Evolutionary conservation across 1,139 yeast species (phyloP), one percentile per base, ranked within the genome.

Genomic region (Arxiozyma heterogenica): DNA sequence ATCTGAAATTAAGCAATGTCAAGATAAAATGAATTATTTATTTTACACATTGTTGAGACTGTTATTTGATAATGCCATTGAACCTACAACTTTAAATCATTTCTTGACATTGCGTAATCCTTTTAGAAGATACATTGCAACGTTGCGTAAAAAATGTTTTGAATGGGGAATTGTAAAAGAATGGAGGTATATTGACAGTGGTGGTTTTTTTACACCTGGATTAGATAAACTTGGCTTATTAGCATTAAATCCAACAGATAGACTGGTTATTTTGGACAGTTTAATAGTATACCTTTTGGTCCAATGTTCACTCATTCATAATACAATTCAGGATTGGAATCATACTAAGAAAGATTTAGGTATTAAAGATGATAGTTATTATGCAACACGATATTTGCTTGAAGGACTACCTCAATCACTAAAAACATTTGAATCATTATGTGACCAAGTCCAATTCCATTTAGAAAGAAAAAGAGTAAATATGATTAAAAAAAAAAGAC

Each of bases 201-300:
- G 67, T 18, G 73, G 72, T 8, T 51, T 71, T 25, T 66, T 64
- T 51, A 54, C 61, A 47, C 64, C 71, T 6, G 74, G 71, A 1
- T 74, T 80, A 56, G 81, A 76, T 53, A 63, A 63, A 12, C 38
- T 60, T 1, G 84, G 84, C 0, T 63, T 80, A 38, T 62, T 65
- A 2, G 79, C 78, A 0, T 66, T 81, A 27, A 59, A 66, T 15
- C 81, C 84, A 0, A 53, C 52, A 3, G 81, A 80, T 57, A 68
- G 84, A 54, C 64, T 81, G 25, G 70, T 79, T 9, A 59, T 80
- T 58, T 56, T 81, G 30, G 71, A 80, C 46, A 66, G 75, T 1
- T 64, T 81, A 55, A 71, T 73, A 0, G 76, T 75, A 55, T 79
- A 84, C 83, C 68, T 76, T 22, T 61, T 76, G 7, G 60, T 75